phyloP scores from a whole-genome alignment of 768 basidiomycete genomes.

The Phanerochaete sordida region DNA sequence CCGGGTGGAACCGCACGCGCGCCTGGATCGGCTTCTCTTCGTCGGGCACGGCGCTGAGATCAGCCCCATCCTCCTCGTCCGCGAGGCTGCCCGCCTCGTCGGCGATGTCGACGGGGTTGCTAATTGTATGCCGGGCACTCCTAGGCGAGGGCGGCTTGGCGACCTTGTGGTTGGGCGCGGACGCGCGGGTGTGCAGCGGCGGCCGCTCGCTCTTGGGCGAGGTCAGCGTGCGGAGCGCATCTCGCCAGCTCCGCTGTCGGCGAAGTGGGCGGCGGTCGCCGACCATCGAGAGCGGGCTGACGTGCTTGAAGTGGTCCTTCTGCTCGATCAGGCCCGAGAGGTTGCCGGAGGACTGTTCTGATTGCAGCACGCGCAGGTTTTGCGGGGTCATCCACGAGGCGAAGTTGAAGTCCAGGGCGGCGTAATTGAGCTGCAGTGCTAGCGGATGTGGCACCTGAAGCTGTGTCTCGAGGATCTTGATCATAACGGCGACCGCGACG shows the following conservation, averaged over 20 bases:
- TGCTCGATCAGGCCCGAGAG: slow-evolving; percentile 74
- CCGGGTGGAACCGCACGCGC: slow-evolving; percentile 51
- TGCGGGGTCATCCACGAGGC: slow-evolving; percentile 93
- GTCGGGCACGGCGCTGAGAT: slow-evolving; percentile 48
- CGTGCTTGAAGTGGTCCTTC: slow-evolving; percentile 80
- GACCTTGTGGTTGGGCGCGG: slow-evolving; percentile 12
- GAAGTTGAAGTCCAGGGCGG: slow-evolving; percentile 96
- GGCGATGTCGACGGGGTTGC: slow-evolving; percentile 7
- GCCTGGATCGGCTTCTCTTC: slow-evolving; percentile 75
- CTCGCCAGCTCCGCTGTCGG: slow-evolving; percentile 30
- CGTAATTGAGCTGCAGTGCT: slow-evolving; percentile 85
- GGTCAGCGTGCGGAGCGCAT: slow-evolving; percentile 26
- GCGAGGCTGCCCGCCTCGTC: slow-evolving; percentile 51
- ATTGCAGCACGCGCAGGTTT: slow-evolving; percentile 78
- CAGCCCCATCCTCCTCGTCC: slow-evolving; percentile 48
- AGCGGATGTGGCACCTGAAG: slow-evolving; percentile 63
- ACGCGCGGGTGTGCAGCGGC: slow-evolving; percentile 21
- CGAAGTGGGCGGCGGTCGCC: slow-evolving; percentile 44
- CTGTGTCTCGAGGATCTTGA: slow-evolving; percentile 76
- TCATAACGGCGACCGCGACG: slow-evolving; percentile 78
- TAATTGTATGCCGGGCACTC: background rate
- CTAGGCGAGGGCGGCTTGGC: slow-evolving; percentile 2
- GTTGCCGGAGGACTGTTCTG: slow-evolving; percentile 84
- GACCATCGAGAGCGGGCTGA: slow-evolving; percentile 90
- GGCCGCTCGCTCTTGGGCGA: slow-evolving; percentile 29